Evolutionary conservation across 2,329 filamentous ascomycete species (phyloP).

Genomic region (Magnaporthiopsis rhizophila): DNA sequence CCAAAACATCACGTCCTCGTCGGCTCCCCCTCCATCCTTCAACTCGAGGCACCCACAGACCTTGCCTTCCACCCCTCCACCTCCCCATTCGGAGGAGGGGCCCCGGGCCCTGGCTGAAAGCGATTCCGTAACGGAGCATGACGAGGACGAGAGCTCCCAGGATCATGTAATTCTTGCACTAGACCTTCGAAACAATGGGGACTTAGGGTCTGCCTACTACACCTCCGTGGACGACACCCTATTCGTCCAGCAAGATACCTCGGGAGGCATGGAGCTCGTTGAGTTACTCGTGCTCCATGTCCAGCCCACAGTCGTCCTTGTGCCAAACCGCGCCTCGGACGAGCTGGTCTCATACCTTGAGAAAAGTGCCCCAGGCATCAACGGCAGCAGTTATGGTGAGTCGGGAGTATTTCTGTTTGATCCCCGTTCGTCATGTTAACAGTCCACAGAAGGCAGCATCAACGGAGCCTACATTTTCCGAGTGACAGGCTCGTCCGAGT

Average conservation of each 20-base stretch:
- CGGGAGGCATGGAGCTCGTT: conserved; percentile 61
- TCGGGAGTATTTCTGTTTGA: neutral
- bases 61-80: neutral
- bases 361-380: conserved; percentile 23
- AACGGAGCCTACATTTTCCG: conserved; percentile 47
- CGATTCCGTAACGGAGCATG: conserved; percentile 6
- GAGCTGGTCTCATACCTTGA: conserved; percentile 28
- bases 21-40: neutral
- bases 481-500: conserved; percentile 63
- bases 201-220: conserved; percentile 80
- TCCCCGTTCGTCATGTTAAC: neutral
- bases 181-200: conserved; percentile 61
- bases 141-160: conserved; percentile 24
- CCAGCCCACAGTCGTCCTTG: conserved; percentile 47
- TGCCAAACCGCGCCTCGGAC: conserved; percentile 39
- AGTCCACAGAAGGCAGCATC: neutral
- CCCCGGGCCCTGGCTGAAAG: neutral
- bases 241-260: conserved; percentile 67
- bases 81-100: neutral
- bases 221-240: conserved; percentile 60
- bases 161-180: conserved; percentile 74
- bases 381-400: conserved; percentile 19
- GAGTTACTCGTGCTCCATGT: conserved; percentile 49
- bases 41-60: neutral
- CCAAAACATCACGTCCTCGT: neutral